Evolutionary conservation across 768 basidiomycete genomes (phyloP).

Genomic region (Hemileccinum impolitum): DNA sequence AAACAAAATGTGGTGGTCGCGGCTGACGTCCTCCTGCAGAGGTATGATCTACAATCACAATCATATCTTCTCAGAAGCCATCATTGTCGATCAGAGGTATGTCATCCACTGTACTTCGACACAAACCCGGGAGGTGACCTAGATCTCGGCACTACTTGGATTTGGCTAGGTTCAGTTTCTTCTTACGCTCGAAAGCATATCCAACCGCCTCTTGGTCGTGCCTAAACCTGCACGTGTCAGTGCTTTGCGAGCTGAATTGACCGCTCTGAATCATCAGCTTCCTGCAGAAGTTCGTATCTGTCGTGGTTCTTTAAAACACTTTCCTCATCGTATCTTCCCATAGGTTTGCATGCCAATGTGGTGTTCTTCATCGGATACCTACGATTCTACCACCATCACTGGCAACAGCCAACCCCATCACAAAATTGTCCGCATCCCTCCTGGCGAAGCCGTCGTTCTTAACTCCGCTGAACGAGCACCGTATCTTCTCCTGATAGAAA

Average conservation of each 20-base stretch:
- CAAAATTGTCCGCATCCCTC: constrained; percentile 94
- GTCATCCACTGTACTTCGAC: constrained; percentile 19
- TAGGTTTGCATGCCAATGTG: constrained; percentile 89
- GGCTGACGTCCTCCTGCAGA: constrained; percentile 58
- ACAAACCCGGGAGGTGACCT: background rate
- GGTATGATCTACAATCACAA: constrained; percentile 67
- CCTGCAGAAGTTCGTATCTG: constrained; percentile 77
- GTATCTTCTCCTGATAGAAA: constrained; percentile 88
- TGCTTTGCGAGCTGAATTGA: constrained; percentile 94
- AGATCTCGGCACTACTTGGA: background rate
- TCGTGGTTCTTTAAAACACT: background rate
- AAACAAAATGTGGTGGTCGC: constrained; percentile 42
- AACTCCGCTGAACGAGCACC: constrained; percentile 97
- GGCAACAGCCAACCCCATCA: constrained; percentile 69
- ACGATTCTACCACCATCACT: constrained; percentile 29
- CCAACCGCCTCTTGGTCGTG: constrained; percentile 85
- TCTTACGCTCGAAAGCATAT: constrained; percentile 86
- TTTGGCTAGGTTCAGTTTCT: constrained; percentile 72
- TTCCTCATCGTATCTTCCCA: constrained; percentile 6
- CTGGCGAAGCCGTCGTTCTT: constrained; percentile 94
- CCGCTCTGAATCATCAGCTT: constrained; percentile 90
- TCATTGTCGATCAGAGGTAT: constrained; percentile 83
- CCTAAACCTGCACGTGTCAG: constrained; percentile 94
- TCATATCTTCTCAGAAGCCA: constrained; percentile 75
- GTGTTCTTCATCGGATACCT: constrained; percentile 70